Evolutionary conservation across 371 early-diverging fungal species (phyloP).

Genomic region (Mucor irregularis): DNA sequence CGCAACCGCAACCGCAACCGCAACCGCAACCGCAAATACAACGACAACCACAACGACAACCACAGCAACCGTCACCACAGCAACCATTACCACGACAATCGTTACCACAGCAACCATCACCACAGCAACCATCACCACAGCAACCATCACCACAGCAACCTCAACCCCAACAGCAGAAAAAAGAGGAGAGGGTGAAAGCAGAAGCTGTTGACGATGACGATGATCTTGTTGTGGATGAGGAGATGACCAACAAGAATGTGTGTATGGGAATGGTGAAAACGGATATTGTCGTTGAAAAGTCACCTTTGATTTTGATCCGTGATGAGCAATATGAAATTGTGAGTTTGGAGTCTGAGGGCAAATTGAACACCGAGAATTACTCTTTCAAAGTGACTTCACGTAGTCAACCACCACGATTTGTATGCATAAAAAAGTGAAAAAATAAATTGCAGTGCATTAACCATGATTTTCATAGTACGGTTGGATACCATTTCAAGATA

Average conservation of each 20-base stretch:
- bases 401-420: constrained; percentile 28
- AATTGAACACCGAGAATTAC: constrained; percentile 30
- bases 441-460: not conserved
- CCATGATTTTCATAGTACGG: constrained; percentile 29
- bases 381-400: constrained; percentile 33
- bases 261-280: constrained; percentile 50
- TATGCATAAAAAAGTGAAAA: constrained; percentile 3
- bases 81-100: not conserved
- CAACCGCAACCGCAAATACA: not conserved
- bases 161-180: not conserved
- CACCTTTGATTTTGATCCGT: constrained; percentile 25
- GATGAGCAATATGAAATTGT: constrained; percentile 43
- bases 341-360: constrained; percentile 33
- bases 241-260: constrained; percentile 25
- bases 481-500: constrained; percentile 50
- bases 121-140: not conserved
- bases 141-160: not conserved
- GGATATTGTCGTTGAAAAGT: constrained; percentile 38
- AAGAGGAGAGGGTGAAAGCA: not conserved
- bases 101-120: not conserved
- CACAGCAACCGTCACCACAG: not conserved
- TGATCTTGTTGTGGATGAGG: constrained; percentile 21
- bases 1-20: not conserved
- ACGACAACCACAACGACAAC: not conserved
- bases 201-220: not conserved